Evolutionary conservation across 805 yeast species (phyloP), one percentile per base, ranked within the genome.

Genomic region (Saturnispora kantuleensis): DNA sequence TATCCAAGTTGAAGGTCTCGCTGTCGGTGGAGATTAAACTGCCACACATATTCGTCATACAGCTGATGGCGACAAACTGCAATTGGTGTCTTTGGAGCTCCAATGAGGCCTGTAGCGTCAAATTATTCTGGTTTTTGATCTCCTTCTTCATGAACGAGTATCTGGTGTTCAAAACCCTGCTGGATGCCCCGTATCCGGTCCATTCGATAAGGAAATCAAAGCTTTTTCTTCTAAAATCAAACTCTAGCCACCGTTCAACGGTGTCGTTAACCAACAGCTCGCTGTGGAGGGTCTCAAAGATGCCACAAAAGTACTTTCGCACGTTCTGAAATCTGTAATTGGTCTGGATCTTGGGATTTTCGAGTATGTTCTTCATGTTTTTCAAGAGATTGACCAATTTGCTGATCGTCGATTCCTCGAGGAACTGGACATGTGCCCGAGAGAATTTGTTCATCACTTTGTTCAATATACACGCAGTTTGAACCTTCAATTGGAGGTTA

Each of bases 111-210:
- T 76, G 74, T 8, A 86, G 65, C 0, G 85, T 71, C 7, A 70
- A 66, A 38, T 64, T 75, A 47, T 57, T 69, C 53, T 57, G 56
- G 8, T 56, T 55, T 10, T 58, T 46, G 3, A 56, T 64, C 10
- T 63, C 67, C 35, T 66, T 67, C 13, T 77, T 69, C 77, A 81
- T 81, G 1, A 63, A 52, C 4, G 65, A 58, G 51, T 87, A 87
- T 38, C 96, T 68, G 35, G 81, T 83, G 29, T 77, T 78, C 2
- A 87, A 75, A 2, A 79, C 56, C 1, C 68, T 57, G 8, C 76
- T 71, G 18, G 78, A 68, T 42, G 76, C 80, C 2, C 97, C 97
- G 61, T 77, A 78, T 0, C 95, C 95, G 60, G 96, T 88, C 99
- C 99, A 93, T 58, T 86, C 95, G 52, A 84, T 89, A 46, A 93